phyloP scores from a whole-genome alignment of 78 protist genomes.

The Protostelium mycophagum region DNA sequence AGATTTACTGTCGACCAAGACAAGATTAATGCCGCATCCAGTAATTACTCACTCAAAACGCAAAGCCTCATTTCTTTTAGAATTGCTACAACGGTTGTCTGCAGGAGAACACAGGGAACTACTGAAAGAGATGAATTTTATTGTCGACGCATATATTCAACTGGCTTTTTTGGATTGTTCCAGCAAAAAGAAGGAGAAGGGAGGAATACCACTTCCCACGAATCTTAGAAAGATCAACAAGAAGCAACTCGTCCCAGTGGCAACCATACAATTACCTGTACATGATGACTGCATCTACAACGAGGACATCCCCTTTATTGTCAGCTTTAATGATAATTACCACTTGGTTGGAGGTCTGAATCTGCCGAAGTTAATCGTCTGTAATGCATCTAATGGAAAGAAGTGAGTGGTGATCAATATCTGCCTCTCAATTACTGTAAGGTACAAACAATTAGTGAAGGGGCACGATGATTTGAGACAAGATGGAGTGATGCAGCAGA shows the following conservation, averaged over 20 bases:
- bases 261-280: not conserved
- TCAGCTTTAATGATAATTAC: not conserved
- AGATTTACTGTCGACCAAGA: not conserved
- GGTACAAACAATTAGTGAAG: constrained; percentile 26
- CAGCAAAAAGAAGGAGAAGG: constrained; percentile 1
- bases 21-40: constrained; percentile 4
- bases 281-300: not conserved
- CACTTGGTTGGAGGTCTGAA: constrained; percentile 61
- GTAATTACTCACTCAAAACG: not conserved
- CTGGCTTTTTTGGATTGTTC: not conserved
- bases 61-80: too few species aligned
- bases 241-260: not conserved
- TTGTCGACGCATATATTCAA: not conserved
- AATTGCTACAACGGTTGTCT: not conserved
- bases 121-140: not conserved
- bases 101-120: not conserved
- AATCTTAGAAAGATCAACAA: not conserved
- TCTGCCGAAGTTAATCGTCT: constrained; percentile 48
- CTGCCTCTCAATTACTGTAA: not conserved
- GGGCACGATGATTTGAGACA: constrained; percentile 83
- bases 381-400: constrained; percentile 51
- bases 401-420: constrained; percentile 12
- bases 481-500: constrained; percentile 88
- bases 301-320: not conserved
- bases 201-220: not conserved